These are phyloP conservation scores for Boletus eberwhitei DNA, from an alignment of 768 basidiomycete genomes.

Conservation along the genomic window DNA sequence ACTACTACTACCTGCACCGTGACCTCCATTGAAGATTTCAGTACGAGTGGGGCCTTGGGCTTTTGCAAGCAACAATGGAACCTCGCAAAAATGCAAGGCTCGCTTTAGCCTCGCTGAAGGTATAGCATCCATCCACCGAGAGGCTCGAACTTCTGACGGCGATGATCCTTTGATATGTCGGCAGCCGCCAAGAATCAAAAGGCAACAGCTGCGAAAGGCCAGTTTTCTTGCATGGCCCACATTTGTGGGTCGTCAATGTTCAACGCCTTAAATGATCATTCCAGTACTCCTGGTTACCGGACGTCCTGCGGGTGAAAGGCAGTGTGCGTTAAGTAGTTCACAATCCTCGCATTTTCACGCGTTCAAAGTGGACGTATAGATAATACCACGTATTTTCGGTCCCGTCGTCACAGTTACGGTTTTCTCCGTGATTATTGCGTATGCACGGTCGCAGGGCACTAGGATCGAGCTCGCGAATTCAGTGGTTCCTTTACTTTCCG, in stretches of 20 bases:
- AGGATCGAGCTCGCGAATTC: slow-evolving; percentile 71
- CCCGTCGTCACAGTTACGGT: slow-evolving; percentile 83
- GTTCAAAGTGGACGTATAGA: slow-evolving; percentile 37
- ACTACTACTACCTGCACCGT: not conserved
- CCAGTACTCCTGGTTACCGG: slow-evolving; percentile 87
- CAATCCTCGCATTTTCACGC: not conserved
- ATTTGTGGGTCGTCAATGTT: not conserved
- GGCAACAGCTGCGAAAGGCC: slow-evolving; percentile 54
- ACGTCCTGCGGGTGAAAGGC: slow-evolving; percentile 80
- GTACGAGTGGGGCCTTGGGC: not conserved
- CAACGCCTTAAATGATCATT: not conserved
- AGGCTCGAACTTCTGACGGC: not conserved
- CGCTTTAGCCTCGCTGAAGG: slow-evolving; percentile 26
- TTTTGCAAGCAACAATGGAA: slow-evolving; percentile 21
- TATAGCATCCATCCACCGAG: slow-evolving; percentile 4
- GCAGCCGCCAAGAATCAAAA: slow-evolving; percentile 45
- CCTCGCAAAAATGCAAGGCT: slow-evolving; percentile 14
- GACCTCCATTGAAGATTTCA: not conserved
- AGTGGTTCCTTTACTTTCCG: slow-evolving; percentile 82
- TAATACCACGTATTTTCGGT: slow-evolving; percentile 68
- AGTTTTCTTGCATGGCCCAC: not conserved
- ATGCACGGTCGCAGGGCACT: slow-evolving; percentile 55
- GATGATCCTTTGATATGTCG: not conserved
- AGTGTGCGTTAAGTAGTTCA: slow-evolving; percentile 51
- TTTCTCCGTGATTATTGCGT: slow-evolving; percentile 62